These are phyloP conservation scores for Stagonosporopsis vannaccii DNA, from an alignment of 2,329 filamentous ascomycete species.

Conservation along the genomic window DNA sequence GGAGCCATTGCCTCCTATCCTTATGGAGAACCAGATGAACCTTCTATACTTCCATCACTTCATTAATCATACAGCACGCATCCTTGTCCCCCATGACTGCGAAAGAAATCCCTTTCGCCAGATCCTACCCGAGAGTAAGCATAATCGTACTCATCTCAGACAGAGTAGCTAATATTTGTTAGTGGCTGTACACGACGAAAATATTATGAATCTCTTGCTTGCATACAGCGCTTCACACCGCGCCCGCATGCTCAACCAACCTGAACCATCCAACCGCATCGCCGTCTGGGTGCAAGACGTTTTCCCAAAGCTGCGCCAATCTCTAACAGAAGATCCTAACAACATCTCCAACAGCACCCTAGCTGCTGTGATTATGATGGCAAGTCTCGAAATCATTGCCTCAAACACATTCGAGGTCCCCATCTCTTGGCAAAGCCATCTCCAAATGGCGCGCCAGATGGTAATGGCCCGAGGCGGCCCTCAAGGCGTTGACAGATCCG, in stretches of 20 bases:
- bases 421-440: conserved; percentile 81
- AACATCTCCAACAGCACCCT: conserved; percentile 74
- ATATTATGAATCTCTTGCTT: conserved; percentile 77
- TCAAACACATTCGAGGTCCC: conserved; percentile 81
- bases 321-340: conserved; percentile 61
- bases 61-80: conserved; percentile 79
- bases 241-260: conserved; percentile 74
- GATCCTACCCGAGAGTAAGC: conserved; percentile 68
- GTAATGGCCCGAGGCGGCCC: conserved; percentile 72
- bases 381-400: conserved; percentile 82
- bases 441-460: conserved; percentile 77
- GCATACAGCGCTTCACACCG: conserved; percentile 87
- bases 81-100: conserved; percentile 68
- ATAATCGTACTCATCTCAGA: background rate
- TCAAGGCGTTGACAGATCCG: conserved; percentile 58
- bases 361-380: conserved; percentile 84
- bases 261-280: conserved; percentile 78
- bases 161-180: conserved; percentile 27
- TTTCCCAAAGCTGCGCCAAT: conserved; percentile 74
- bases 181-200: conserved; percentile 73
- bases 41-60: conserved; percentile 77
- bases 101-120: conserved; percentile 66
- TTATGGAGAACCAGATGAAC: conserved; percentile 80
- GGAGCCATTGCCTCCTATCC: conserved; percentile 62
- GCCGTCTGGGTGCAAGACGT: conserved; percentile 81